Conservation (phyloP, 495 filamentous ascomycete genomes). For the Pyronema omphalodes region DNA sequence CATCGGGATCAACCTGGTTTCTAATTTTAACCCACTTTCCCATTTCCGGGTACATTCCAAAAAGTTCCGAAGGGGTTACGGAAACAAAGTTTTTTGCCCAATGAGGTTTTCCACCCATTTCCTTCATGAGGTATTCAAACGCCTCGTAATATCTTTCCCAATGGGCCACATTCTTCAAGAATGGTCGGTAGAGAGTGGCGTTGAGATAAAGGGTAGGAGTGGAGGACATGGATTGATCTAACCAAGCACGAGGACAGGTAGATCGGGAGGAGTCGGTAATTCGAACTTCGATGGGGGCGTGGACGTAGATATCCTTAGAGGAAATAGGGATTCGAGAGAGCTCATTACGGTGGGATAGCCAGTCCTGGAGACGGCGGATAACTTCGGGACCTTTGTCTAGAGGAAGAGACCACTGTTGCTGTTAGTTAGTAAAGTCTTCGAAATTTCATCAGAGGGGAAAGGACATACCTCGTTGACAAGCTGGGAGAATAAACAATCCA, state of each 20-base stretch:
- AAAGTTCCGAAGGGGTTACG: constrained; percentile 37
- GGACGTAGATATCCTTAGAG: constrained; percentile 62
- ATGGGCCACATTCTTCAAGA: constrained; percentile 62
- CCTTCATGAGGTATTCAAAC: constrained; percentile 90
- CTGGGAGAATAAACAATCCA: constrained; percentile 94
- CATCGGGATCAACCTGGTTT: constrained; percentile 52
- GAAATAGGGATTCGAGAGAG: constrained; percentile 61
- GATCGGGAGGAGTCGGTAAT: constrained; percentile 32
- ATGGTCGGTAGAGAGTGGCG: constrained; percentile 85
- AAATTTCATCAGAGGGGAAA: not conserved
- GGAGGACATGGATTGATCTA: constrained; percentile 49
- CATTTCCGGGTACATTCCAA: constrained; percentile 31
- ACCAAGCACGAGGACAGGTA: constrained; percentile 41
- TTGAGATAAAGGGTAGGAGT: constrained; percentile 85
- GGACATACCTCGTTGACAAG: constrained; percentile 62
- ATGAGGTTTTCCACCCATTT: constrained; percentile 75
- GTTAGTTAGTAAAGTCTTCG: not conserved
- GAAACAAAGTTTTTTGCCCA: constrained; percentile 91
- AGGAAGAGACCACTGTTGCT: constrained; percentile 62
- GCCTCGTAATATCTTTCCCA: constrained; percentile 69
- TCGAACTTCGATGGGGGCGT: constrained; percentile 84
- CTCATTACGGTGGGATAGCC: constrained; percentile 51
- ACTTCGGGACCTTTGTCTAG: constrained; percentile 79
- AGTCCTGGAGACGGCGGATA: constrained; percentile 60
- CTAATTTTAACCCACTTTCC: constrained; percentile 16